A percentile compares a stretch with the other conserved stretches of the same genome.
Evolutionary conservation across 2,329 filamentous ascomycete species (phyloP).

Genomic region (Cryphonectria parasitica): DNA sequence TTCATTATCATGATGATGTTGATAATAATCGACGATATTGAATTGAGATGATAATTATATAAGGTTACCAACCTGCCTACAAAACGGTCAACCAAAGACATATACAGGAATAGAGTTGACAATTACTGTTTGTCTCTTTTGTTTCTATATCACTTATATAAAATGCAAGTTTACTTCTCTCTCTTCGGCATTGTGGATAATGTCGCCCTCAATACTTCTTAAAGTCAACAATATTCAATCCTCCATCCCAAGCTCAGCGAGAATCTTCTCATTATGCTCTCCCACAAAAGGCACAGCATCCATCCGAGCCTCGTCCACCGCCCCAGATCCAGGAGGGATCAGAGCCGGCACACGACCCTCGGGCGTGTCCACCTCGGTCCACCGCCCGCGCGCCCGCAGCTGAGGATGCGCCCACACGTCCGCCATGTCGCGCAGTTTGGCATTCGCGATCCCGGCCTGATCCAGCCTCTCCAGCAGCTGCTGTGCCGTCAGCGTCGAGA

Average conservation of each 20-base stretch:
- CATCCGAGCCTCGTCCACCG: slow-evolving; percentile 40
- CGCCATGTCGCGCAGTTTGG: slow-evolving; percentile 58
- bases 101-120: too few species aligned
- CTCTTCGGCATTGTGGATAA: neutral
- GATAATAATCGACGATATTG: too few species aligned
- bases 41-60: too few species aligned
- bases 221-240: neutral
- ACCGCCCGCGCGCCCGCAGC: slow-evolving; percentile 52
- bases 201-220: neutral
- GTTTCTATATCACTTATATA: too few species aligned
- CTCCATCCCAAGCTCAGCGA: slow-evolving; percentile 47
- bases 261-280: slow-evolving; percentile 53
- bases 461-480: slow-evolving; percentile 50
- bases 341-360: slow-evolving; percentile 51
- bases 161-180: too few species aligned
- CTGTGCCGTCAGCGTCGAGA: slow-evolving; percentile 43
- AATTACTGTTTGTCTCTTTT: too few species aligned
- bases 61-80: too few species aligned
- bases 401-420: slow-evolving; percentile 59
- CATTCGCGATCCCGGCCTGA: slow-evolving; percentile 56
- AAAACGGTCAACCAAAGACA: too few species aligned
- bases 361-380: slow-evolving; percentile 54
- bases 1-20: too few species aligned
- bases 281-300: slow-evolving; percentile 52
- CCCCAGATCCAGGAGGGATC: slow-evolving; percentile 50